Conservation (phyloP, 495 filamentous ascomycete species). For the Neurospora sp. region DNA sequence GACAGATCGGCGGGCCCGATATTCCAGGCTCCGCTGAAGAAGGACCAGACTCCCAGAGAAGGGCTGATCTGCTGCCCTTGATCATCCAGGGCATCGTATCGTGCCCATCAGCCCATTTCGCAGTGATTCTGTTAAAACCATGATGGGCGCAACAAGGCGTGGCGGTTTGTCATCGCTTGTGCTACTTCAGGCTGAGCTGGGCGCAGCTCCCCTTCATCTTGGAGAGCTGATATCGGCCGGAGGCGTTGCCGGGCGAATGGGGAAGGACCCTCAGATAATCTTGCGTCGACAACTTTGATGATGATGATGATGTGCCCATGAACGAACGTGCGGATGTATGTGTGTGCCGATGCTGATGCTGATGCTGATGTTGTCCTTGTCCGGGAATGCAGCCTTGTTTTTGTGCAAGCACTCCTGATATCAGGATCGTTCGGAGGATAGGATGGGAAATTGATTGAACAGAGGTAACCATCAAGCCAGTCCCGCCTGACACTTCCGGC, state of each 20-base stretch:
- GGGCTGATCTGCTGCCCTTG: neutral
- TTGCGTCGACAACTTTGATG: neutral
- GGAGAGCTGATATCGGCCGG: neutral
- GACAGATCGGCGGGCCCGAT: neutral
- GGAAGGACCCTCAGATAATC: neutral
- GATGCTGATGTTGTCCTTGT: neutral
- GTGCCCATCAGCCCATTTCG: neutral
- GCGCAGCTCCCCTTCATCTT: neutral
- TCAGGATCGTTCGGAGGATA: neutral
- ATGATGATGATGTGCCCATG: neutral
- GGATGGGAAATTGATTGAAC: neutral
- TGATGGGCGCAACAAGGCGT: neutral
- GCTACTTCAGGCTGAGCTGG: neutral
- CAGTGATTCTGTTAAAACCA: neutral
- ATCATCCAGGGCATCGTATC: neutral
- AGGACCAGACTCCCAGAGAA: neutral
- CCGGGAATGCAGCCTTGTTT: neutral
- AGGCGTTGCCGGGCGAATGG: neutral
- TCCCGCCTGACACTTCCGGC: neutral
- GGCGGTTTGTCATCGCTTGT: slow-evolving; percentile 7
- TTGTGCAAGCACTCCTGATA: neutral
- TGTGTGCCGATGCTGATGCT: neutral
- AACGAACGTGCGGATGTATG: neutral
- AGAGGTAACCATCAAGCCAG: neutral
- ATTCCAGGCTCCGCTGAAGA: neutral